phyloP scores from a whole-genome alignment of 148 eudicot genomes.

The Dianthus caryophyllus region DNA sequence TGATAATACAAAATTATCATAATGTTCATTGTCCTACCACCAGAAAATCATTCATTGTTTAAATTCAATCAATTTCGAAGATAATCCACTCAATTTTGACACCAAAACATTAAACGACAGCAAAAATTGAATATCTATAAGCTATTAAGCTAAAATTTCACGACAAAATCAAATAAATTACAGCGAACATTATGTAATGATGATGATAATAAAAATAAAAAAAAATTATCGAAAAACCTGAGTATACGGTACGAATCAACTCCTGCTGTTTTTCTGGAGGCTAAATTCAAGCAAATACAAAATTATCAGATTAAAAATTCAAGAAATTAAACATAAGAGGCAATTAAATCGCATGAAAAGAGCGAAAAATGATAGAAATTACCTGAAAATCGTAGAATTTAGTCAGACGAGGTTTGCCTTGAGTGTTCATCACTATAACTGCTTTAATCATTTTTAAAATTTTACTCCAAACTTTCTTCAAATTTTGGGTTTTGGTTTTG shows the following conservation, averaged over 20 bases:
- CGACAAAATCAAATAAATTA: neutral
- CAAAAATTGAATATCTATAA: too few relatives aligned
- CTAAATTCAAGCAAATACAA: constrained; percentile 27
- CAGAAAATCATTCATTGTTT: too few relatives aligned
- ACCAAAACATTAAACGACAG: too few relatives aligned
- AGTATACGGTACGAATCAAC: constrained; percentile 57
- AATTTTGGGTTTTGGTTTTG: too few relatives aligned
- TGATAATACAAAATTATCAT: too few relatives aligned
- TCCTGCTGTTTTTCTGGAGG: constrained; percentile 77
- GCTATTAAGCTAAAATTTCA: too few relatives aligned
- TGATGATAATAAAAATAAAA: neutral
- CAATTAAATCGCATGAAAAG: neutral
- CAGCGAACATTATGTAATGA: neutral
- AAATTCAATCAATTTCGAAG: too few relatives aligned
- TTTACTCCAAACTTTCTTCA: too few relatives aligned
- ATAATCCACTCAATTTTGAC: too few relatives aligned
- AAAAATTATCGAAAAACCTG: constrained; percentile 30
- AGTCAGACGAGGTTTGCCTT: constrained; percentile 40
- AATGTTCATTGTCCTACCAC: too few relatives aligned
- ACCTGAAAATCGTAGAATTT: constrained; percentile 42
- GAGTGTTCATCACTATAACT: constrained; percentile 44
- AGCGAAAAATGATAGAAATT: neutral
- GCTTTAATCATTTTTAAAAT: constrained; percentile 36
- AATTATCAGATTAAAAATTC: neutral
- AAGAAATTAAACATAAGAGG: neutral